A percentile compares a stretch with the other conserved stretches of the same genome.
phyloP scores from a whole-genome alignment of 371 early-diverging fungal species.

The Umbelopsis sp. region DNA sequence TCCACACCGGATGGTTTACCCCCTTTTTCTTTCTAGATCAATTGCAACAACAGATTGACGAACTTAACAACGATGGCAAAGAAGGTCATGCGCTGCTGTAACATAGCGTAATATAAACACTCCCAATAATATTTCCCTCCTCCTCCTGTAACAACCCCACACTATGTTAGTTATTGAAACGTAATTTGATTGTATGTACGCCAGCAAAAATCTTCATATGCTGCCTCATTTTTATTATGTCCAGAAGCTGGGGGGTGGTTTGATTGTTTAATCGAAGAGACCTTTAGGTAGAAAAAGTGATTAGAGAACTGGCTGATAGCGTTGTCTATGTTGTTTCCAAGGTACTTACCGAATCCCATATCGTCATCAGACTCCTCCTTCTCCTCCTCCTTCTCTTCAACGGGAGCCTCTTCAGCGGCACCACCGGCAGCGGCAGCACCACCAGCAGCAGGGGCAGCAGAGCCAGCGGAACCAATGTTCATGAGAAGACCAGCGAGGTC shows the following conservation, averaged over 20 bases:
- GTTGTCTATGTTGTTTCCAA: background rate
- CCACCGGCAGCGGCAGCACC: slow-evolving; percentile 59
- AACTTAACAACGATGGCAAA: background rate
- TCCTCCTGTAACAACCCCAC: background rate
- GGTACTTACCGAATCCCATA: slow-evolving; percentile 82
- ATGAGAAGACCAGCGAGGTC: slow-evolving; percentile 88
- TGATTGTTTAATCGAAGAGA: slow-evolving; percentile 81
- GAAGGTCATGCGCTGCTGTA: background rate
- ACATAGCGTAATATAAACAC: background rate
- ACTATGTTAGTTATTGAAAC: background rate
- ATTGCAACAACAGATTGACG: slow-evolving; percentile 15
- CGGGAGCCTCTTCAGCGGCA: slow-evolving; percentile 60
- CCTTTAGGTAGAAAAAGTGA: slow-evolving; percentile 37
- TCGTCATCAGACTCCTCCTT: slow-evolving; percentile 93
- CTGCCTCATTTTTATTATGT: slow-evolving; percentile 18
- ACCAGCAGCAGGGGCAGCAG: slow-evolving; percentile 54
- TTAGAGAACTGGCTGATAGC: background rate
- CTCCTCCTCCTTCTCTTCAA: slow-evolving; percentile 54
- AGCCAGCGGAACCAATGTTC: slow-evolving; percentile 80
- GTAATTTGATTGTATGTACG: slow-evolving; percentile 5
- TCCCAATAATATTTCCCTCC: background rate
- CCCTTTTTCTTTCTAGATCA: background rate
- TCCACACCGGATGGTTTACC: too few relatives aligned
- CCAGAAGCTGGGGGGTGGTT: slow-evolving; percentile 4
- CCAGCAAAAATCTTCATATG: slow-evolving; percentile 1